Conservation (phyloP, 2,329 filamentous ascomycete species). For the Colletotrichum sp. region DNA sequence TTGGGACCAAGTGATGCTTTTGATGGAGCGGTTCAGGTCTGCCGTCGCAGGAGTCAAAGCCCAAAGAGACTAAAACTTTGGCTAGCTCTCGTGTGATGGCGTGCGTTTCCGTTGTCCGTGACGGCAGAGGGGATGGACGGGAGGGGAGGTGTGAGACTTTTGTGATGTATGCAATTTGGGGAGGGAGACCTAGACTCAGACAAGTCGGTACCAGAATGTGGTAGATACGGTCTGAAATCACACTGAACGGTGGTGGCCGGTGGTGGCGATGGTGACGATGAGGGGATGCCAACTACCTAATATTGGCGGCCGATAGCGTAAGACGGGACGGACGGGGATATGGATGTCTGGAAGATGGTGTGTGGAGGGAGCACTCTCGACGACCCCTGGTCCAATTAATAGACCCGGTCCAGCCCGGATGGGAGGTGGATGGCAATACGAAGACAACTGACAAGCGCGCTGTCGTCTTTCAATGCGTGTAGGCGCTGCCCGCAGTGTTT, state of each 20-base stretch:
- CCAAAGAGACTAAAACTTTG: neutral
- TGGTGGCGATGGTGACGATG: neutral
- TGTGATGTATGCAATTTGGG: neutral
- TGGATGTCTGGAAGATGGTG: conserved; percentile 18
- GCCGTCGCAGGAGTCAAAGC: conserved; percentile 11
- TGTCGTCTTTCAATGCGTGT: neutral
- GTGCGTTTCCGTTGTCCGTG: neutral
- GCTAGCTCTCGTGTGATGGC: neutral
- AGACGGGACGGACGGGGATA: conserved; percentile 19
- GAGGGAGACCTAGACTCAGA: neutral
- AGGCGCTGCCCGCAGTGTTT: neutral
- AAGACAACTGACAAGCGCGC: conserved; percentile 2
- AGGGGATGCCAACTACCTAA: conserved; percentile 9
- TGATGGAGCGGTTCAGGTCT: conserved; percentile 15
- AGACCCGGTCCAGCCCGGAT: conserved; percentile 16
- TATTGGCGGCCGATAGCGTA: conserved; percentile 10
- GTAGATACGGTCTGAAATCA: neutral
- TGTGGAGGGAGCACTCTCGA: conserved; percentile 13
- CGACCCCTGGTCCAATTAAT: conserved; percentile 14
- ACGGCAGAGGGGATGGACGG: neutral
- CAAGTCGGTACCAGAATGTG: neutral
- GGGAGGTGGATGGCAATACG: conserved; percentile 10
- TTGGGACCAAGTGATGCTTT: conserved; percentile 8
- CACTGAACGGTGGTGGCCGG: neutral
- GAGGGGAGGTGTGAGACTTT: neutral